Base-by-base conservation (phyloP, 306 rosid genomes). In the Gastrolobium bilobum region DNA sequence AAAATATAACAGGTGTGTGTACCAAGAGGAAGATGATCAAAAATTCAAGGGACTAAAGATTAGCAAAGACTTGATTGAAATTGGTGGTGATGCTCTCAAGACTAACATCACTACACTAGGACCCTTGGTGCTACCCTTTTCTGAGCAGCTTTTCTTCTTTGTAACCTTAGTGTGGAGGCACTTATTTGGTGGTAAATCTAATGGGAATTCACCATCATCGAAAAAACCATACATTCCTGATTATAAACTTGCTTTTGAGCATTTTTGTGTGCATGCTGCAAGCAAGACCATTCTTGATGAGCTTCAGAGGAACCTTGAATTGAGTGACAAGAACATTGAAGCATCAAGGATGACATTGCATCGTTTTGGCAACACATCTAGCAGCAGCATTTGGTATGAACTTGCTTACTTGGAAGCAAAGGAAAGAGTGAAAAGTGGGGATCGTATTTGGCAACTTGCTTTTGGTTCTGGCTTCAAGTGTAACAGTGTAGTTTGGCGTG, bases 381-480 rank as follows among this genome's bases (percentile, higher is more conserved):
- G 97, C 79, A 95, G 98, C 82, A 92, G 97, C 79, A 92, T 95
- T 14, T 95, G 99, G 99, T 95, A 95, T 71, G 94, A 95, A 67
- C 57, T 95, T 54, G 97, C 99, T 60, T 92, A 95, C 83, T 88
- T 95, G 88, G 98, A 95, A 65, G 98, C 98, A 1, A 92, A 89
- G 47, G 99, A 90, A 63, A 85, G 83, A 20, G 96, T 95, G 39
- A 86, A 78, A 68, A 81, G 89, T 43, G 99, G 98, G 0, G 98
- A 95, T 84, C 88, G 98, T 42, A 84, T 95, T 79, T 95, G 99
- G 99, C 97, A 91, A 81, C 82, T 95, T 53, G 97, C 97, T 2
- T 95, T 92, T 68, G 99, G 99, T 37, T 95, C 99, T 9, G 99
- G 99, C 1, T 95, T 95, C 80, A 95, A 95, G 88, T 92, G 99